Conservation (phyloP, 176 grass and related monocot species). For the Oryza australiensis region DNA sequence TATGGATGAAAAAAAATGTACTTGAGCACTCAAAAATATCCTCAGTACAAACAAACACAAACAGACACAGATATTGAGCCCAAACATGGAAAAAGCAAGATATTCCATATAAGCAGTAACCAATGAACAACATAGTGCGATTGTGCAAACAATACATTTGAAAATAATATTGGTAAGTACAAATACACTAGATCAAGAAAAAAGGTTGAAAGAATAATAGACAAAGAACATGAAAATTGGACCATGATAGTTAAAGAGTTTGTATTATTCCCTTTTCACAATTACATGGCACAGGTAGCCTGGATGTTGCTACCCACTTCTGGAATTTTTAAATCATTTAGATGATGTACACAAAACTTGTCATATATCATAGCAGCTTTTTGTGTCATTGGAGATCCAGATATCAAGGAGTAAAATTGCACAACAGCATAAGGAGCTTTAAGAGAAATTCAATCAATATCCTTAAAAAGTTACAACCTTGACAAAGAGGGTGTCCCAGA, state of each 20-base stretch:
- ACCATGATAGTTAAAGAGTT: not conserved
- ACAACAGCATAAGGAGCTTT: conserved; percentile 19
- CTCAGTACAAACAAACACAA: not conserved
- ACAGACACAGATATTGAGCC: conserved; percentile 14
- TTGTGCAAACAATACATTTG: not conserved
- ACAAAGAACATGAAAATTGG: not conserved
- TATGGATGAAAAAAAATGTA: not conserved
- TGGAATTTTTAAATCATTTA: conserved; percentile 11
- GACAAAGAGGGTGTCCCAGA: conserved; percentile 96
- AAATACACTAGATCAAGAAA: not conserved
- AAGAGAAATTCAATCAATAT: conserved; percentile 30
- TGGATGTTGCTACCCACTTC: conserved; percentile 21
- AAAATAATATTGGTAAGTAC: not conserved
- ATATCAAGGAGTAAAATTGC: not conserved
- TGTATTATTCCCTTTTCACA: not conserved
- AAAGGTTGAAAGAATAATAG: not conserved
- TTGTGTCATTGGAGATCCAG: conserved; percentile 21
- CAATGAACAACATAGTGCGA: not conserved
- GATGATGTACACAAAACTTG: not conserved
- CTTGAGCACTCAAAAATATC: not conserved
- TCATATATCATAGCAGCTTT: conserved; percentile 7
- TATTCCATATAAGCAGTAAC: conserved; percentile 14
- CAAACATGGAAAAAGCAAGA: conserved; percentile 12
- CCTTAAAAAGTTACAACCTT: conserved; percentile 73
- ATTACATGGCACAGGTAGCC: not conserved